A percentile compares a stretch with the other conserved stretches of the same genome.
phyloP scores from a whole-genome alignment of 257 asterid genomes.

The Paulownia fortunei region DNA sequence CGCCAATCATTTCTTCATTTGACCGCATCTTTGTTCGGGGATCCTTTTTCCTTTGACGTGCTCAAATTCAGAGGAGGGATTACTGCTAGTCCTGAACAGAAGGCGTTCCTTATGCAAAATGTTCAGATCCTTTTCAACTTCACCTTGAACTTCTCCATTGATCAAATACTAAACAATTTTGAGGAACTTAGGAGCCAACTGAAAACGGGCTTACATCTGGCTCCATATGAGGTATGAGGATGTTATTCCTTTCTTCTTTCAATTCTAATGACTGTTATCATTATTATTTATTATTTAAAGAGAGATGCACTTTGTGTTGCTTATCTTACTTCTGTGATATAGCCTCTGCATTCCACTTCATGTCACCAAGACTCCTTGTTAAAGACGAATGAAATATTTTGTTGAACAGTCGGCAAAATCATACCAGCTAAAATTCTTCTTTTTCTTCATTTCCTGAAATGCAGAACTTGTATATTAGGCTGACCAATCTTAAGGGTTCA shows the following conservation, averaged over 20 bases:
- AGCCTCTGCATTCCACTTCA: background rate
- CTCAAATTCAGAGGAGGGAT: too few species aligned
- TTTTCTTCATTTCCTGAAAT: slow-evolving; percentile 22
- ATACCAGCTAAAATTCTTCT: slow-evolving; percentile 21
- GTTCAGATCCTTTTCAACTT: slow-evolving; percentile 81
- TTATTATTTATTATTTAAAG: background rate
- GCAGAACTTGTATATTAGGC: slow-evolving; percentile 82
- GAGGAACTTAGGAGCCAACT: slow-evolving; percentile 68
- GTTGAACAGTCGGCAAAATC: background rate
- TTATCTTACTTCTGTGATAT: background rate
- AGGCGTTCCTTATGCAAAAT: slow-evolving; percentile 72
- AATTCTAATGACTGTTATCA: background rate
- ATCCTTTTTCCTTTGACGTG: too few species aligned
- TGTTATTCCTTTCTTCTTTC: slow-evolving; percentile 6
- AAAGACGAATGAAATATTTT: background rate
- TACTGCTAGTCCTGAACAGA: slow-evolving; percentile 82
- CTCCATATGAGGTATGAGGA: slow-evolving; percentile 73
- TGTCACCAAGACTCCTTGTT: background rate
- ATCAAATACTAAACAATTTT: slow-evolving; percentile 62
- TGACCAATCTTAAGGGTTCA: slow-evolving; percentile 77
- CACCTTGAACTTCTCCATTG: too few species aligned
- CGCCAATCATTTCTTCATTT: too few species aligned
- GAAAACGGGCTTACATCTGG: slow-evolving; percentile 66
- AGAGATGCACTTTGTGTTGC: background rate
- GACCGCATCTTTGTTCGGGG: too few species aligned